These are phyloP conservation scores for Cystobasidiaceae sp. DNA, from an alignment of 1,284 basidiomycete genomes.

Conservation along the genomic window DNA sequence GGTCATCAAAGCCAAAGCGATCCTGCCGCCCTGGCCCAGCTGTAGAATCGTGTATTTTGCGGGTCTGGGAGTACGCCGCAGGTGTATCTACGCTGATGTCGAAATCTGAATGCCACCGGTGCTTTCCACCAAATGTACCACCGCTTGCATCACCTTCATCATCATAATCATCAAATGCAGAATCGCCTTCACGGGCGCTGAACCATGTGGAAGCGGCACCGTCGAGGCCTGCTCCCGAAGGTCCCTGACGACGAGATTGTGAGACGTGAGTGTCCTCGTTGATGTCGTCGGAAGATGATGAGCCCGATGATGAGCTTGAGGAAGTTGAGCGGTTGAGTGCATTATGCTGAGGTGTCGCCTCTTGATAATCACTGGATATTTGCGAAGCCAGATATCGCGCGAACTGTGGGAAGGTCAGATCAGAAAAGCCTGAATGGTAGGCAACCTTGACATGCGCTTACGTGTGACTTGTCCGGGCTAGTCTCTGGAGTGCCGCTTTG, in stretches of 20 bases:
- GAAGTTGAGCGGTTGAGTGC: constrained; percentile 32
- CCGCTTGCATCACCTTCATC: constrained; percentile 23
- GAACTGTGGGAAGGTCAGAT: constrained; percentile 53
- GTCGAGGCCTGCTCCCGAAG: constrained; percentile 6
- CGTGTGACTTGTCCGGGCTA: constrained; percentile 32
- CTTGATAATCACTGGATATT: constrained; percentile 56
- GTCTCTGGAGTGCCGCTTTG: constrained; percentile 1
- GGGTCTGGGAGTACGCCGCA: background rate
- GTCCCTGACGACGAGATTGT: background rate
- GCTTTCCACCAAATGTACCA: background rate
- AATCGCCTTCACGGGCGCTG: constrained; percentile 29
- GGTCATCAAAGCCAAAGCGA: constrained; percentile 42
- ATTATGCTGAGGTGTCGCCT: constrained; percentile 42
- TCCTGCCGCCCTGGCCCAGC: constrained; percentile 11
- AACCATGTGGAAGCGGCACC: constrained; percentile 27
- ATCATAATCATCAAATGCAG: constrained; percentile 28
- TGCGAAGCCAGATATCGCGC: constrained; percentile 51
- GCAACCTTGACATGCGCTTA: background rate
- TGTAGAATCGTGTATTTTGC: constrained; percentile 19
- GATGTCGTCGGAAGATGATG: constrained; percentile 24
- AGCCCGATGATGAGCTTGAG: constrained; percentile 19
- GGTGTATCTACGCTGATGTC: constrained; percentile 10
- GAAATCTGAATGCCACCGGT: constrained; percentile 11
- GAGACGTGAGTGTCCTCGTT: constrained; percentile 1
- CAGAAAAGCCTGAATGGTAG: background rate